Conservation (phyloP, 352 stramenopile genomes). For the Pythium diclinum region DNA sequence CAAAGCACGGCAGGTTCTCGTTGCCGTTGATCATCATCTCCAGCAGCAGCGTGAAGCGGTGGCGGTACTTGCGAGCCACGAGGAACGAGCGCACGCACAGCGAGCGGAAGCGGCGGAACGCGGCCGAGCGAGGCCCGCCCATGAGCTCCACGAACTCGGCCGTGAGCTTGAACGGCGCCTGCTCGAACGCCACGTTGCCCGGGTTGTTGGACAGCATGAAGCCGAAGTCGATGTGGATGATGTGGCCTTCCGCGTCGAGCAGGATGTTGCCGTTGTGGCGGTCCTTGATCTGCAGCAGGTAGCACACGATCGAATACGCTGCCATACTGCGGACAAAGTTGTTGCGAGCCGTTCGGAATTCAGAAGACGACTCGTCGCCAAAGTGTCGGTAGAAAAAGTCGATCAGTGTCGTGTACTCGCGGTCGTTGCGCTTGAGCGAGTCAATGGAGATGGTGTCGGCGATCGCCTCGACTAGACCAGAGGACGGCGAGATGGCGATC, state of each 20-base stretch:
- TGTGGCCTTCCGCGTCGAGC: slow-evolving; percentile 93
- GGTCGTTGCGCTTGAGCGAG: slow-evolving; percentile 96
- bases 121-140: slow-evolving; percentile 89
- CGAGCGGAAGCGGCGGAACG: slow-evolving; percentile 94
- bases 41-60: slow-evolving; percentile 93
- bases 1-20: slow-evolving; percentile 96
- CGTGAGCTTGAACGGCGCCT: slow-evolving; percentile 97
- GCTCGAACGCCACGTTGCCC: slow-evolving; percentile 95
- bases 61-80: slow-evolving; percentile 92
- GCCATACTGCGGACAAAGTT: slow-evolving; percentile 89
- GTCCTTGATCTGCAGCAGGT: slow-evolving; percentile 97
- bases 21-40: slow-evolving; percentile 98
- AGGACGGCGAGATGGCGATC: slow-evolving; percentile 91
- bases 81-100: slow-evolving; percentile 96
- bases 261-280: slow-evolving; percentile 98
- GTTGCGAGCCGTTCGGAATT: slow-evolving; percentile 74
- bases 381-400: slow-evolving; percentile 96
- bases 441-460: slow-evolving; percentile 97
- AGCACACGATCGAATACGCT: slow-evolving; percentile 94
- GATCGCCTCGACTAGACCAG: slow-evolving; percentile 96
- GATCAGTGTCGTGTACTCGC: slow-evolving; percentile 86
- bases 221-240: slow-evolving; percentile 97
- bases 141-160: slow-evolving; percentile 96
- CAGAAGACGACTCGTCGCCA: slow-evolving; percentile 59
- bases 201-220: slow-evolving; percentile 95